Evolutionary conservation across 495 filamentous ascomycete species (phyloP), one percentile per base, ranked within the genome.

Genomic region (Penicillium turbatum): DNA sequence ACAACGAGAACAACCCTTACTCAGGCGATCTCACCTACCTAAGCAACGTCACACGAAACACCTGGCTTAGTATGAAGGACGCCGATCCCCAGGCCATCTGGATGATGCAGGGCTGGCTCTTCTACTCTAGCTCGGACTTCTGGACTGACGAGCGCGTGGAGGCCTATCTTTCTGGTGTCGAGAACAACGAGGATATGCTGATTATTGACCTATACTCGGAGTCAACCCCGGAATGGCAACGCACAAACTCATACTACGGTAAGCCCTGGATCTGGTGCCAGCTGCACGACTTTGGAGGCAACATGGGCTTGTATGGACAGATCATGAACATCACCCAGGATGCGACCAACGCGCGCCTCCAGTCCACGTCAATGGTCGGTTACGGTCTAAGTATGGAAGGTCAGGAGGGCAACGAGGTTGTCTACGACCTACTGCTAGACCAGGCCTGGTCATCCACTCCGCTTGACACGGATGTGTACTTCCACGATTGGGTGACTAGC

Each of bases 91-190:
- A 71, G 6, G 78, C 78, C 1, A 65, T 79, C 5, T 82, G 79
- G 79, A 56, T 80, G 42, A 78, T 82, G 75, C 79, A 82, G 54
- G 79, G 77, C 24, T 82, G 79, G 79, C 63, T 79, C 2, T 82
- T 82, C 65, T 75, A 65, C 41, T 63, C 64, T 12, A 69, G 70
- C 31, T 53, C 60, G 0, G 61, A 58, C 2, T 82, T 80, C 59
- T 82, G 79, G 79, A 80, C 74, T 11, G 66, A 71, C 24, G 71
- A 74, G 6, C 64, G 74, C 6, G 63, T 80, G 12, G 63, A 78
- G 44, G 75, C 79, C 9, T 80, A 76, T 52, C 64, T 82, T 6
- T 72, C 68, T 6, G 79, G 79, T 13, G 73, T 82, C 1, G 60
- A 68, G 13, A 56, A 69, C 17, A 53, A 75, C 9, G 51, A 55